A percentile compares a stretch with the other conserved stretches of the same genome.
Evolutionary conservation across 345 rosid species (phyloP).

Genomic region (Theobroma cacao): DNA sequence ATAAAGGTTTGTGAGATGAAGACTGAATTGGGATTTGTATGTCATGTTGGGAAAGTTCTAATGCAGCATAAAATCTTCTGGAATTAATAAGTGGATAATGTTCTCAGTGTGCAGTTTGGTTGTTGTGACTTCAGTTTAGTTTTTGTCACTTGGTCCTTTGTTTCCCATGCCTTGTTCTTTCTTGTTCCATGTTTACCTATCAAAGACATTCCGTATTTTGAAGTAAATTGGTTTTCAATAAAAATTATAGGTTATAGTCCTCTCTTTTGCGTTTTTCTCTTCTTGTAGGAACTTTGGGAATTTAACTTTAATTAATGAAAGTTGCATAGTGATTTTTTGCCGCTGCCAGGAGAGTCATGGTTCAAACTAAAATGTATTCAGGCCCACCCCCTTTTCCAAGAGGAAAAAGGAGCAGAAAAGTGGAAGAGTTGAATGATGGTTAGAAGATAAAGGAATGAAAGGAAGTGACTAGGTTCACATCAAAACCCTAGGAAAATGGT

Average conservation of each 20-base stretch:
- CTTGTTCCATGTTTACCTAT: slow-evolving; percentile 5
- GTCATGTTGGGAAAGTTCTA: background rate
- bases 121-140: background rate
- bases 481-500: slow-evolving; percentile 7
- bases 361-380: background rate
- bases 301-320: background rate
- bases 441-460: slow-evolving; percentile 5
- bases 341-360: background rate
- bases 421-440: background rate
- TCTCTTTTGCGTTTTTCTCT: background rate
- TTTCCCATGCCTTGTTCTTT: background rate
- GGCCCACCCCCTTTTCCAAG: background rate
- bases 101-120: background rate
- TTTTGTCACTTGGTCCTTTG: background rate
- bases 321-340: background rate
- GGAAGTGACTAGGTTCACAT: background rate
- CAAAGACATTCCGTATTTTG: background rate
- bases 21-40: background rate
- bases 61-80: background rate
- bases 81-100: background rate
- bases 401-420: background rate
- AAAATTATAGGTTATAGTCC: background rate
- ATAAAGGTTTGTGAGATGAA: background rate
- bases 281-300: background rate
- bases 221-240: background rate